Percentiles rank a stretch among this genome's conserved stretches.
These are phyloP conservation scores for Podila epicladia DNA, from an alignment of 192 early-diverging fungal species.

Conservation along the genomic window DNA sequence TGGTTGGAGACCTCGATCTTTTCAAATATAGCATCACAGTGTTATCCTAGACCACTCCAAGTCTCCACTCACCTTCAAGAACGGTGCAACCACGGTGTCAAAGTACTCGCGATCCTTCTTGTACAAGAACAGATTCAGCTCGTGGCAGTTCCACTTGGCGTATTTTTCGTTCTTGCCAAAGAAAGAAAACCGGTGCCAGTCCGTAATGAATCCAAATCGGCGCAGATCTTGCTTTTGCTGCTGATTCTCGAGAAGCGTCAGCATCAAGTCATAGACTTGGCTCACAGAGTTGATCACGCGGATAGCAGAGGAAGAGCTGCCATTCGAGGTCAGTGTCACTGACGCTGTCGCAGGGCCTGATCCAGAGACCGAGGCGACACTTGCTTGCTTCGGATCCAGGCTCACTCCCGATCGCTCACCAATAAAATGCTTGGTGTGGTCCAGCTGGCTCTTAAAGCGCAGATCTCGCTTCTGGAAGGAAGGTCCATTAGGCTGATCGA, in stretches of 20 bases:
- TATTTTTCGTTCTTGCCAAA: slow-evolving; percentile 48
- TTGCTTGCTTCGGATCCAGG: slow-evolving; percentile 13
- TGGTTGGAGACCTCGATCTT: too few relatives aligned
- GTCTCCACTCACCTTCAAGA: slow-evolving; percentile 50
- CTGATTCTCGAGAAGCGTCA: slow-evolving; percentile 15
- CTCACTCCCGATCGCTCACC: slow-evolving; percentile 22
- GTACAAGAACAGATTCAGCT: slow-evolving; percentile 60
- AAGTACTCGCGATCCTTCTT: slow-evolving; percentile 57
- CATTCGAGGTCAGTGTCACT: slow-evolving; percentile 19
- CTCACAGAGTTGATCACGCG: slow-evolving; percentile 40
- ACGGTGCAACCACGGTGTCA: slow-evolving; percentile 38
- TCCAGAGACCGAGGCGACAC: neutral
- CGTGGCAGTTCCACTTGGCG: slow-evolving; percentile 52
- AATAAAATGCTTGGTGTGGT: slow-evolving; percentile 25
- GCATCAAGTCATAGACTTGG: slow-evolving; percentile 45
- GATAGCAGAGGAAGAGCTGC: slow-evolving; percentile 34
- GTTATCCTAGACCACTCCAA: neutral
- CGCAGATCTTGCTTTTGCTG: slow-evolving; percentile 11
- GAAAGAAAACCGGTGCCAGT: slow-evolving; percentile 40
- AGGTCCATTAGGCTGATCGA: neutral
- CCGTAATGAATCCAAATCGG: slow-evolving; percentile 44
- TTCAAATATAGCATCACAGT: too few relatives aligned
- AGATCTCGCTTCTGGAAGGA: slow-evolving; percentile 27
- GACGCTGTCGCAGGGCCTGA: slow-evolving; percentile 1
- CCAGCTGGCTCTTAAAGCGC: slow-evolving; percentile 26